Evolutionary conservation across 306 rosid species (phyloP).

Genomic region (Clitoria ternatea): DNA sequence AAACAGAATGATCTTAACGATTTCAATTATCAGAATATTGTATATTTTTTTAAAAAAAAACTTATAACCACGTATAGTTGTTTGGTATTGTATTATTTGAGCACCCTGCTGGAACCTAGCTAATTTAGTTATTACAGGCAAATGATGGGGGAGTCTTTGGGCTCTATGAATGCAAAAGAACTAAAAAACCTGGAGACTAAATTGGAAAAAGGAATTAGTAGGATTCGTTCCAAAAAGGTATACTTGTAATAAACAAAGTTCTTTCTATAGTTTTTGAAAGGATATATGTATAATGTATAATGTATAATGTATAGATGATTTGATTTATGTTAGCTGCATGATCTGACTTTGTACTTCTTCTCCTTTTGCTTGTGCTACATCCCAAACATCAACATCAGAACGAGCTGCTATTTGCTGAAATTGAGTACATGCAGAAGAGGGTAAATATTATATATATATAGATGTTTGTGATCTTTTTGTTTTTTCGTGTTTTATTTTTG

Average conservation of each 20-base stretch:
- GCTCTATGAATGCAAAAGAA: constrained; percentile 44
- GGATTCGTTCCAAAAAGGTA: constrained; percentile 86
- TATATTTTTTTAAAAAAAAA: not conserved
- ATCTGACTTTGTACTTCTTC: constrained; percentile 23
- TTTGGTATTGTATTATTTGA: not conserved
- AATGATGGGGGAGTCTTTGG: constrained; percentile 66
- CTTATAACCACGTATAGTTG: not conserved
- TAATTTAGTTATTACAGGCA: constrained; percentile 38
- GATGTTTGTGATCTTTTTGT: not conserved
- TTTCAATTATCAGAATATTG: not conserved
- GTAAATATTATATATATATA: constrained; percentile 15
- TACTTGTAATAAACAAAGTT: not conserved
- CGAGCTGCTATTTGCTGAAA: constrained; percentile 79
- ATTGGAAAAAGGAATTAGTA: constrained; percentile 74
- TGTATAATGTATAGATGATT: too few relatives aligned
- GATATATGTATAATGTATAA: too few relatives aligned
- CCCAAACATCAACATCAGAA: constrained; percentile 43
- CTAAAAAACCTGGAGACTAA: constrained; percentile 58
- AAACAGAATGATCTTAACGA: too few relatives aligned
- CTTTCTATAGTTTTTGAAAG: not conserved
- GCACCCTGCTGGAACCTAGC: not conserved
- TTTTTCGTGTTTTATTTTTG: not conserved
- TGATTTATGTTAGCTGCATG: not conserved
- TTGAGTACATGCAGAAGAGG: constrained; percentile 90
- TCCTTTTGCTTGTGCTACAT: constrained; percentile 22